phyloP scores from a whole-genome alignment of 2,329 filamentous ascomycete genomes.

The Paramyrothecium roridum region DNA sequence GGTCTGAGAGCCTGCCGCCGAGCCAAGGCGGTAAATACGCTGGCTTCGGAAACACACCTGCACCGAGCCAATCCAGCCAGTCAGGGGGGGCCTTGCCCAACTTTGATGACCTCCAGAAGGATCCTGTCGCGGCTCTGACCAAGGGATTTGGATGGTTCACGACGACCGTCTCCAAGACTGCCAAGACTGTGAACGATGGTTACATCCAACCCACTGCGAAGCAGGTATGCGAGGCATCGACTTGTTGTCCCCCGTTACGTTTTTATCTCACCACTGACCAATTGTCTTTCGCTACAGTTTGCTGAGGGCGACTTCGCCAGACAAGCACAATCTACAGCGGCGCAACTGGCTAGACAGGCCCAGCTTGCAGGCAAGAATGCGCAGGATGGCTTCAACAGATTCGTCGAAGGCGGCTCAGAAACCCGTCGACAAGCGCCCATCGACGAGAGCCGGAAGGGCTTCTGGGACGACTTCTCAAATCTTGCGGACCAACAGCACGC shows the following conservation, averaged over 20 bases:
- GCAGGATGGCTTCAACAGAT: slow-evolving; percentile 76
- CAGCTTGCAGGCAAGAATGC: slow-evolving; percentile 70
- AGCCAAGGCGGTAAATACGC: slow-evolving; percentile 89
- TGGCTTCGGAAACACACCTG: slow-evolving; percentile 81
- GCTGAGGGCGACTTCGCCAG: slow-evolving; percentile 76
- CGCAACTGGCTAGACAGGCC: slow-evolving; percentile 64
- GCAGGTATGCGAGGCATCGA: slow-evolving; percentile 52
- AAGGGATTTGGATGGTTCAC: slow-evolving; percentile 96
- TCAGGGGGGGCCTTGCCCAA: slow-evolving; percentile 51
- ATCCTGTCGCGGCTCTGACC: slow-evolving; percentile 81
- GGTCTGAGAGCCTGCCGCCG: slow-evolving; percentile 73
- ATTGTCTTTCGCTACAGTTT: slow-evolving; percentile 47
- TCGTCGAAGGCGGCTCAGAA: slow-evolving; percentile 70
- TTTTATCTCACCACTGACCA: neutral
- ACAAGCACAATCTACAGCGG: slow-evolving; percentile 59
- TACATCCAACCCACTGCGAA: slow-evolving; percentile 92
- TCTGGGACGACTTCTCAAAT: slow-evolving; percentile 88
- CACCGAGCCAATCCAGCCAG: slow-evolving; percentile 42
- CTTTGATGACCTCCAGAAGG: slow-evolving; percentile 86
- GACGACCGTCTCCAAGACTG: slow-evolving; percentile 81
- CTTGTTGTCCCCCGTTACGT: neutral
- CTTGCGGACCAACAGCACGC: slow-evolving; percentile 50
- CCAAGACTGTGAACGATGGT: slow-evolving; percentile 84
- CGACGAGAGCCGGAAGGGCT: slow-evolving; percentile 71
- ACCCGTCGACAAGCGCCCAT: slow-evolving; percentile 36